Conservation (phyloP, 345 rosid genomes). For the Dipteronia dyeriana region DNA sequence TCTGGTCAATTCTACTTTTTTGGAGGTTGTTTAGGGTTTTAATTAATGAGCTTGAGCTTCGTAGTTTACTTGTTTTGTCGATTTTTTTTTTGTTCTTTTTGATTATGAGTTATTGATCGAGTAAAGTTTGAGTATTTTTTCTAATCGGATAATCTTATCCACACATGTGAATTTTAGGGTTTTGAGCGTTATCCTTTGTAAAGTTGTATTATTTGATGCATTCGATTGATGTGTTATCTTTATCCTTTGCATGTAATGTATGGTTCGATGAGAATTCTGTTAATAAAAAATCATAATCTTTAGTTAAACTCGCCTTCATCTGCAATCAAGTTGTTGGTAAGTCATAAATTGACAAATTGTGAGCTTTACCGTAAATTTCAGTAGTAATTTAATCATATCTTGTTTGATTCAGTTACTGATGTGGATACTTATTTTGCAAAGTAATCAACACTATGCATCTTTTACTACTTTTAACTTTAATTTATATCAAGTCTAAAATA, state of each 20-base stretch:
- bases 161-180: conserved; percentile 18
- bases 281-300: not conserved
- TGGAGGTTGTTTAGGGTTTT: conserved; percentile 15
- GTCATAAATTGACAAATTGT: not conserved
- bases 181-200: not conserved
- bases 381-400: not conserved
- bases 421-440: not conserved
- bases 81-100: not conserved
- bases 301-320: not conserved
- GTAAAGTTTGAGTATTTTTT: not conserved
- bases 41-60: conserved; percentile 2
- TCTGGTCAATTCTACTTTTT: conserved; percentile 1
- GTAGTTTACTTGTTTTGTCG: not conserved
- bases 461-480: not conserved
- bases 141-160: not conserved
- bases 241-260: not conserved
- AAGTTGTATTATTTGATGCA: not conserved
- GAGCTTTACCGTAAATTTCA: not conserved
- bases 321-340: not conserved
- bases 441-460: not conserved
- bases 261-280: not conserved
- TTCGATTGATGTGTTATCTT: not conserved
- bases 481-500: not conserved
- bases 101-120: not conserved
- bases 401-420: not conserved